A percentile compares a stretch with the other conserved stretches of the same genome.
Conservation (phyloP, 768 basidiomycete species). For the Collybia sp. region DNA sequence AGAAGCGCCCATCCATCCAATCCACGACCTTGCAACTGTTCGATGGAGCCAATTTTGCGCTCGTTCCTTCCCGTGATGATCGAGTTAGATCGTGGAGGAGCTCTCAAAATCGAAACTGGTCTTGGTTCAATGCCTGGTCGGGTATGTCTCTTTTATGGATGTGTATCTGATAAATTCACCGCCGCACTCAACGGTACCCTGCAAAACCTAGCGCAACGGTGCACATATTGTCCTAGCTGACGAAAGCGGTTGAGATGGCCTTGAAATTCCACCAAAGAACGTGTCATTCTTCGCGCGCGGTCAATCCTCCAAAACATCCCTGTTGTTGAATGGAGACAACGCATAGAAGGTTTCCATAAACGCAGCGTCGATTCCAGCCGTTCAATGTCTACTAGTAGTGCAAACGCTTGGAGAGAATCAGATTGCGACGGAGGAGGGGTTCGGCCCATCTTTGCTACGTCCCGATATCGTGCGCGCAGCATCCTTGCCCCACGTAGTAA, state of each 20-base stretch:
- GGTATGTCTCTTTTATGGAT: conserved; percentile 45
- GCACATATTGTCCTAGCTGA: conserved; percentile 92
- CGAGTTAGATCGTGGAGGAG: conserved; percentile 95
- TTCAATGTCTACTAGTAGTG: conserved; percentile 54
- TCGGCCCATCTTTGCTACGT: too few species aligned
- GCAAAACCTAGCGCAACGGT: conserved; percentile 90
- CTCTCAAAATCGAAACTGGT: conserved; percentile 92
- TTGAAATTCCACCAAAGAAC: conserved; percentile 89
- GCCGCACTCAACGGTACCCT: conserved; percentile 78
- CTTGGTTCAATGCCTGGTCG: conserved; percentile 97
- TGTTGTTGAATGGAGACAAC: conserved; percentile 95
- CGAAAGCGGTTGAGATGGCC: conserved; percentile 93
- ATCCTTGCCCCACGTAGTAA: too few species aligned
- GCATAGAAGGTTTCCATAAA: conserved; percentile 91
- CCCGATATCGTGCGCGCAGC: too few species aligned
- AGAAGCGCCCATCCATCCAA: conserved; percentile 83
- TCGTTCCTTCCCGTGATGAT: conserved; percentile 97
- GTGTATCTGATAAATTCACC: conserved; percentile 3
- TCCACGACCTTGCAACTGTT: conserved; percentile 90
- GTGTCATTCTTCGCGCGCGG: conserved; percentile 87
- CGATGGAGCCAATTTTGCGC: conserved; percentile 91
- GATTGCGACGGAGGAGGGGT: conserved; percentile 52
- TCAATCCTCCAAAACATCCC: conserved; percentile 96
- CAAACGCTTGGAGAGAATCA: conserved; percentile 73
- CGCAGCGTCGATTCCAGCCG: conserved; percentile 78